phyloP scores from a whole-genome alignment of 352 stramenopile genomes.

The Pythium guiyangense region DNA sequence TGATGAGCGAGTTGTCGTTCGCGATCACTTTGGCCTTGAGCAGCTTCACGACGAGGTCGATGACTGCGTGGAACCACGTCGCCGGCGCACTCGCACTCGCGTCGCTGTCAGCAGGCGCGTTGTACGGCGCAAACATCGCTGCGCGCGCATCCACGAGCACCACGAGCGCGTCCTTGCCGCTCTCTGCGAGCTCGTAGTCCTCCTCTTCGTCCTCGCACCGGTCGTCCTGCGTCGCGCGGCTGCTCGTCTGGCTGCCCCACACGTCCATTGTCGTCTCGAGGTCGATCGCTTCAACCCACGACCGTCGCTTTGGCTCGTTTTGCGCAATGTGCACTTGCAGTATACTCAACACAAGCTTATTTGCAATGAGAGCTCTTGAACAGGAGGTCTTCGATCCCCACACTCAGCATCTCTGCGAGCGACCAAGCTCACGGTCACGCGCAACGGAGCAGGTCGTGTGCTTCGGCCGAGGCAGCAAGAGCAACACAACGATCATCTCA shows the following conservation, averaged over 20 bases:
- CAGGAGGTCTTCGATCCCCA: no score
- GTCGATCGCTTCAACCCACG: not conserved
- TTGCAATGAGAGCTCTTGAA: no score
- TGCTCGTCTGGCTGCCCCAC: not conserved
- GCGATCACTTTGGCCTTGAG: constrained; percentile 78
- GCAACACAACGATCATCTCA: no score
- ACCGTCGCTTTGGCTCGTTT: no score
- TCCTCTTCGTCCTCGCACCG: constrained; percentile 34
- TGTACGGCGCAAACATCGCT: constrained; percentile 56
- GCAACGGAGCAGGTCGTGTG: no score
- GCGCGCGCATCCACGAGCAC: constrained; percentile 71
- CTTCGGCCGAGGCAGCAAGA: no score
- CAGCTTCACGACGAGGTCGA: constrained; percentile 64
- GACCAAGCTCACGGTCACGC: no score
- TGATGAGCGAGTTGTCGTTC: constrained; percentile 74
- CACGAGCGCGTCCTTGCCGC: constrained; percentile 72
- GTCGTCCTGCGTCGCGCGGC: not conserved
- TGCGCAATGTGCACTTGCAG: no score
- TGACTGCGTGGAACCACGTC: constrained; percentile 71
- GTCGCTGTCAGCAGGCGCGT: not conserved
- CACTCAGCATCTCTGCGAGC: no score
- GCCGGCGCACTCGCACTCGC: constrained; percentile 6
- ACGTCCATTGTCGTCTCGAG: not conserved
- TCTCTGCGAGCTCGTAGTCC: constrained; percentile 49
- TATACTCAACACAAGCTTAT: no score